Conservation (phyloP, 805 yeast genomes). For the Nakazawaea anatomiae region DNA sequence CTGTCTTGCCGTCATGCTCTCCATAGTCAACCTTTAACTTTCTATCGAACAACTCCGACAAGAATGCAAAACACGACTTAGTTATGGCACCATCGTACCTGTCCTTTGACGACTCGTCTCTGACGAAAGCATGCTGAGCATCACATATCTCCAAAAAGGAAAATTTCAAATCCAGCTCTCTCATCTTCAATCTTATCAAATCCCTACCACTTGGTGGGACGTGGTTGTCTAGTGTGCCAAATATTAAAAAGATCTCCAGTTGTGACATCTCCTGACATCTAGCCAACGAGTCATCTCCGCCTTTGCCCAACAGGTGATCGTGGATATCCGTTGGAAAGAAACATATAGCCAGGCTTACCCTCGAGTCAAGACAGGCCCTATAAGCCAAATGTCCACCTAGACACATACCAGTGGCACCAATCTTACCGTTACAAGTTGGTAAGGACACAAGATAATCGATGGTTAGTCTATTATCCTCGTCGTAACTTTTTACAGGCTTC, state of each 20-base stretch:
- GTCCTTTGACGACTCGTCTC: slow-evolving; percentile 78
- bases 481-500: slow-evolving; percentile 67
- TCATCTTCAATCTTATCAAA: slow-evolving; percentile 53
- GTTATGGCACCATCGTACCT: slow-evolving; percentile 78
- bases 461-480: slow-evolving; percentile 62
- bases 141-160: slow-evolving; percentile 71
- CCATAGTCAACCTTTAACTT: slow-evolving; percentile 63
- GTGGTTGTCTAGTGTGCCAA: slow-evolving; percentile 76
- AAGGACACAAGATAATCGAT: slow-evolving; percentile 55
- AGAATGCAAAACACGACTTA: slow-evolving; percentile 56
- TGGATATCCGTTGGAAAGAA: slow-evolving; percentile 83
- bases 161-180: slow-evolving; percentile 54
- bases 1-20: slow-evolving; percentile 45
- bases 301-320: slow-evolving; percentile 57
- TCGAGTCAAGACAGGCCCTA: slow-evolving; percentile 57
- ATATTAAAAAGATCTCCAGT: slow-evolving; percentile 59
- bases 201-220: slow-evolving; percentile 78
- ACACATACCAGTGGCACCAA: slow-evolving; percentile 87
- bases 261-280: slow-evolving; percentile 50
- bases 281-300: slow-evolving; percentile 58
- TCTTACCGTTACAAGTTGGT: slow-evolving; percentile 61
- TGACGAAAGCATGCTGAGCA: slow-evolving; percentile 80
- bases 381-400: slow-evolving; percentile 80
- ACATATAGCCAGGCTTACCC: slow-evolving; percentile 64
- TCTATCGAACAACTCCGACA: slow-evolving; percentile 67